These are phyloP conservation scores for Bacidia rubella DNA, from an alignment of 495 filamentous ascomycete genomes.

Conservation along the genomic window DNA sequence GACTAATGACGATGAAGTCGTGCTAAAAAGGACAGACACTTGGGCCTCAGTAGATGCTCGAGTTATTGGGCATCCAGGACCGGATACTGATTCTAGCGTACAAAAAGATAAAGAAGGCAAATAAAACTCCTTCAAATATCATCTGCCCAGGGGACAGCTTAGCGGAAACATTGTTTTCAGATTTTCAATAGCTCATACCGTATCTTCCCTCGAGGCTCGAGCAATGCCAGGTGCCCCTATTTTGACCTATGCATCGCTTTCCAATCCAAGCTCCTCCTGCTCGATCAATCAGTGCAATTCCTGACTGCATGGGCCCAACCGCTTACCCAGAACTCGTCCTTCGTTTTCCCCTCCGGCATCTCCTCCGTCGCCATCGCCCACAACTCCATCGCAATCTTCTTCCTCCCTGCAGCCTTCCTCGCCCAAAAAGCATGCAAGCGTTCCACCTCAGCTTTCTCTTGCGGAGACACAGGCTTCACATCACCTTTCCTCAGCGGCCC, in stretches of 20 bases:
- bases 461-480: conserved; percentile 29
- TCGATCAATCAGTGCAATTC: conserved; percentile 1
- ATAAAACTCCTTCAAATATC: no score
- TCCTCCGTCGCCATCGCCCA: conserved; percentile 36
- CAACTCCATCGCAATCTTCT: conserved; percentile 38
- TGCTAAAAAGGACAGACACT: no score
- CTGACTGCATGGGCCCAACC: not conserved
- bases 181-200: no score
- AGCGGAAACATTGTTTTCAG: no score
- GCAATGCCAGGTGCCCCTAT: no score
- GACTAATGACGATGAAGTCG: not conserved
- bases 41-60: no score
- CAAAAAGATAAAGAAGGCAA: no score
- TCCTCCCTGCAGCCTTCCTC: conserved; percentile 29
- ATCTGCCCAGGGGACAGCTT: no score
- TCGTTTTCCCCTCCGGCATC: conserved; percentile 32
- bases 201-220: no score
- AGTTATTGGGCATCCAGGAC: no score
- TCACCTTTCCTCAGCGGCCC: conserved; percentile 25
- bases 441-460: conserved; percentile 36
- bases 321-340: conserved; percentile 39
- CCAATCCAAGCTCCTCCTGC: conserved; percentile 33
- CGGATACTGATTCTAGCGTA: no score
- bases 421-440: conserved; percentile 40
- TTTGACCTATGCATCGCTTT: conserved; percentile 19